Evolutionary conservation across 2,329 filamentous ascomycete species (phyloP), one percentile per base, ranked within the genome.

Genomic region (Botrytis tulipae): DNA sequence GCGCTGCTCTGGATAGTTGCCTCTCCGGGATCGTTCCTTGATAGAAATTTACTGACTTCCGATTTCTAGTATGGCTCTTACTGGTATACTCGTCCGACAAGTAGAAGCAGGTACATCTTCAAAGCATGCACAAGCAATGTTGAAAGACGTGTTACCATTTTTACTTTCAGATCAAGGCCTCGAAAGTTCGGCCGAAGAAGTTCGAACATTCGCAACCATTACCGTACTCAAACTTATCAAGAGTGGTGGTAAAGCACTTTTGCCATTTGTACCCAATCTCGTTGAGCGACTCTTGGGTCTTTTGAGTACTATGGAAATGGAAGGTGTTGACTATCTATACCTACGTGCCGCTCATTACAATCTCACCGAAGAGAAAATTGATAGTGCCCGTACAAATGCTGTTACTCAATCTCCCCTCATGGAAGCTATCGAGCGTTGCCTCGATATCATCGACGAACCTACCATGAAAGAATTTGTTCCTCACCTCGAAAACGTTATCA

Each of bases 181-280:
- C 65, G 95, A 98, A 81, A 97, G 92, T 73, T 91, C 91, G 4
- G 95, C 93, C 1, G 87, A 97, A 79, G 96, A 98, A 73, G 94
- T 98, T 1, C 93, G 95, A 81, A 83, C 89, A 7, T 97, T 98
- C 82, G 89, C 95, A 7, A 91, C 91, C n/a, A 85, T 89, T 32
- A 97, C 95, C 0, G 87, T 99, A 1, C 86, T 98, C 70, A 91
- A 97, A 76, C 92, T 98, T 74, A 91, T 96, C 75, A 98, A 98
- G 83, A 95, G 94, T 78, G 92, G 93, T 62, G 93, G 92, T n/a
- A 90, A 89, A 70, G 88, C 91, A 4, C 84, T 99, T 22, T 88
- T 92, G 60, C 91, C 93, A 0, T 97, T 95, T 82, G 91, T 97
- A 37, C 90, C 95, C 0, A 89, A 90, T 63, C 91, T 99, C 73